Evolutionary conservation across 495 filamentous ascomycete genomes (phyloP).

Genomic region (Daldinia concentrica): DNA sequence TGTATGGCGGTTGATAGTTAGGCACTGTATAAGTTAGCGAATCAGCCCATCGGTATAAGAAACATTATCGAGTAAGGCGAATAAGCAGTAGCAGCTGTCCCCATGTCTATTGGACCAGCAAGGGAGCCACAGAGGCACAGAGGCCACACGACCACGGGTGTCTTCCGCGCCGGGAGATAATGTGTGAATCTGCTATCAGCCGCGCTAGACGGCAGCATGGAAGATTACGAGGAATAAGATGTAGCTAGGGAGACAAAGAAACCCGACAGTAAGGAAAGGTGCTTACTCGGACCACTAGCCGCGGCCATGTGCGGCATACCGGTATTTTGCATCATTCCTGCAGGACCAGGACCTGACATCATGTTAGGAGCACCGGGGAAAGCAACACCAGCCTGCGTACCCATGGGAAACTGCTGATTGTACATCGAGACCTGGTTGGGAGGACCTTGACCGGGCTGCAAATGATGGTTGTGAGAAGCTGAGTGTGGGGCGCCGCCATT

Average conservation of each 20-base stretch:
- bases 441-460: conserved; percentile 57
- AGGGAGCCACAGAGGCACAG: conserved; percentile 24
- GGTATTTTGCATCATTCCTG: conserved; percentile 64
- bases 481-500: conserved; percentile 58
- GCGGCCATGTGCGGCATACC: conserved; percentile 61
- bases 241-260: conserved; percentile 35
- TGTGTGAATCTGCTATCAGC: conserved; percentile 23
- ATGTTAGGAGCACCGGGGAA: conserved; percentile 57
- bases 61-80: conserved; percentile 19
- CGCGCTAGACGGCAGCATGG: conserved; percentile 9
- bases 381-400: conserved; percentile 49
- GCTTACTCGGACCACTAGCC: conserved; percentile 62
- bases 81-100: conserved; percentile 16
- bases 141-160: conserved; percentile 4
- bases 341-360: conserved; percentile 59
- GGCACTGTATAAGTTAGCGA: conserved; percentile 51
- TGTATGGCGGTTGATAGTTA: conserved; percentile 61
- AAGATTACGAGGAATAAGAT: conserved; percentile 24
- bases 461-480: conserved; percentile 54
- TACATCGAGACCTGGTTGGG: conserved; percentile 53
- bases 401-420: conserved; percentile 60
- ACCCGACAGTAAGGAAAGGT: conserved; percentile 37
- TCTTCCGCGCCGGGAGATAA: conserved; percentile 9
- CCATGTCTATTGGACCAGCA: conserved; percentile 9
- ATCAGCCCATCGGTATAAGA: conserved; percentile 38